Evolutionary conservation across 179 eudicot genomes (phyloP), one percentile per base, ranked within the genome.

Genomic region (Silene vulgaris): DNA sequence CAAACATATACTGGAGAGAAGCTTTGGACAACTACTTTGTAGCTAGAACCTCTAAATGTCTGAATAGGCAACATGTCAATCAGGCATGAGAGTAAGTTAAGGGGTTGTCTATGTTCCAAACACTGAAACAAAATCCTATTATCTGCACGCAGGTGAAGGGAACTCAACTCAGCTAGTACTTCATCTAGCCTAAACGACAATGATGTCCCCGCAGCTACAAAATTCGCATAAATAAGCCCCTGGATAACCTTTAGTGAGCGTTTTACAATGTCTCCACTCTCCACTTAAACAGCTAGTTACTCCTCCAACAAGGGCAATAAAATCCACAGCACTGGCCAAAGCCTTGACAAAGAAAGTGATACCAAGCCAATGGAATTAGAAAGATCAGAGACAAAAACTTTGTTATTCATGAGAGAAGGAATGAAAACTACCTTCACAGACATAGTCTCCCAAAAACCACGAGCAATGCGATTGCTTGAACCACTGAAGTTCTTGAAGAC

Each of bases 381-480:
- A 20, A 68, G 12, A 1, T 37, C 4, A 19, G 30, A 45, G 26
- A 2, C 56, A 21, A 45, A 45, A 69, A 45, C 3, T 43, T 17
- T 5, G 9, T 19, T 30, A 52, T 48, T 8, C 13, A 48, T 23
- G 50, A 13, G 11, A 32, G 14, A 21, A 69, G 37, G 14, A 26
- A n/a, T 54, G 19, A 28, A 48, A 69, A 71, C 75, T 84, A 92
- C 97, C 97, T 90, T 94, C 97, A 66, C 89, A 88, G n/a, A 94
- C 87, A 84, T 90, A 92, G 73, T 94, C 93, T 54, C 98, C 98
- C 32, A 94, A 73, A 83, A 94, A 90, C 98, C 98, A 94, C 20
- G 98, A 94, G 59, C 88, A 88, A 80, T 92, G 80, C 11, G 94
- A 77, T 82, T 92, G 88, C 86, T 94, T 94, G 73, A 86, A 88